Evolutionary conservation across 2,329 filamentous ascomycete species (phyloP).

Genomic region (Aspergillus tanneri): DNA sequence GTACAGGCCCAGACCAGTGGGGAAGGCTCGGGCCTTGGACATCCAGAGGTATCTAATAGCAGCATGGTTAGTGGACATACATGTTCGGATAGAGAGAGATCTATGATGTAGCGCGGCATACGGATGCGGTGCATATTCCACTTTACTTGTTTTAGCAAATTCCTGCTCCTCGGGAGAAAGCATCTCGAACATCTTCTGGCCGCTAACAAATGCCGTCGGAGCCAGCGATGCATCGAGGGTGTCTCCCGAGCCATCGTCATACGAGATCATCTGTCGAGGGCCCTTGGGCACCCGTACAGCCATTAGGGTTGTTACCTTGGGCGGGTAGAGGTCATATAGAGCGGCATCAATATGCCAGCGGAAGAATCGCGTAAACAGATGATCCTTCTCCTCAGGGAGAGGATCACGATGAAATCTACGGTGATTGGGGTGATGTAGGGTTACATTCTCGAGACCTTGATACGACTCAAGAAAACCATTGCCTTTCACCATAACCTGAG

Average conservation of each 20-base stretch:
- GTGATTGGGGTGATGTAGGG: constrained; percentile 73
- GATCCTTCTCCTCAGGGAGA: no score
- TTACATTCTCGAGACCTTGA: constrained; percentile 68
- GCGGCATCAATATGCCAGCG: constrained; percentile 81
- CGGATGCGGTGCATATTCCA: constrained; percentile 76
- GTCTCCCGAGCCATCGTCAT: constrained; percentile 70
- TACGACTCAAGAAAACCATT: constrained; percentile 69
- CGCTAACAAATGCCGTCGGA: constrained; percentile 72
- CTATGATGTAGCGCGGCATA: constrained; percentile 34
- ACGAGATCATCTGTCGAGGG: constrained; percentile 65
- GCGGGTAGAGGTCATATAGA: constrained; percentile 71
- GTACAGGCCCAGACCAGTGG: constrained; percentile 69
- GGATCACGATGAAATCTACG: constrained; percentile 70
- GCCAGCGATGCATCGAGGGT: constrained; percentile 68
- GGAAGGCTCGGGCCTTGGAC: constrained; percentile 63
- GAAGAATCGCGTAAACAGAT: no score
- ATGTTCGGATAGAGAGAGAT: no score
- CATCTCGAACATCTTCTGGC: constrained; percentile 67
- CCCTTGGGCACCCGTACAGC: constrained; percentile 71
- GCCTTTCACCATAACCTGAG: constrained; percentile 77
- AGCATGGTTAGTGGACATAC: no score
- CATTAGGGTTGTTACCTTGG: constrained; percentile 69
- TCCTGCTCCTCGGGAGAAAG: constrained; percentile 65
- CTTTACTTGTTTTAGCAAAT: constrained; percentile 64
- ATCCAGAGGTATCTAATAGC: constrained; percentile 66